Base-by-base conservation (phyloP, 2,329 filamentous ascomycete genomes). In the Septoria petroselini region DNA sequence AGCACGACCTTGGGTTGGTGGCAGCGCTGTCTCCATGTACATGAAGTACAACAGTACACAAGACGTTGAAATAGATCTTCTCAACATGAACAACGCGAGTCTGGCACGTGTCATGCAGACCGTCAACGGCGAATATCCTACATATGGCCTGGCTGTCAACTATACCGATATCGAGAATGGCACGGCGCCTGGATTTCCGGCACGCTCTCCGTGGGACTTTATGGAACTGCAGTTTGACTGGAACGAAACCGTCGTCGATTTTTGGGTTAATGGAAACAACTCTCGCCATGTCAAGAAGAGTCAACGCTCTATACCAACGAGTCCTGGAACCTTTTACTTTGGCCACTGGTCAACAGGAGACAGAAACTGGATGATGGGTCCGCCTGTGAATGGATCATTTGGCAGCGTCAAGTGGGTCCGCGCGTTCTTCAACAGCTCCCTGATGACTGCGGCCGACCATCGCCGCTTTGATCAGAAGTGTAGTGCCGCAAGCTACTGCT, bases 261-360 rank as follows among this genome's bases (percentile, higher is more conserved):
- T 70, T 55, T 76, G 68, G 48, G 66, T 75, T 42, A 71, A 66
- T 11, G 66, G 43, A 19, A 55, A 55, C 15, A 50, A 50, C 12
- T 56, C 54, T 14, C 47, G 52, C 9, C 50, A 49, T 27, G 33
- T 65, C 62, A 25, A 60, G 66, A 17, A 65, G 66, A 8, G 66
- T 58, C 37, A 68, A 62, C 42, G 59, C 68, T 14, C 50, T 14
- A 58, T 76, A 30, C 71, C 72, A 1, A 68, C 65, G 6, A 68
- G 71, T 4, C 73, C 75, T 4, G 64, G 70, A 3, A 65, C 73
- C 9, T 53, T 76, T 17, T 66, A 68, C 42, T 68, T 75, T 58
- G 72, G 73, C 56, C 74, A 77, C 58, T 77, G 74, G 74, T 75
- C 73, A 0, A 70, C 67, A 7, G 74, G 74, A 7, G 72, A 76